Conservation (phyloP, 208 protist genomes). For the Tritrichomonas musculus region DNA sequence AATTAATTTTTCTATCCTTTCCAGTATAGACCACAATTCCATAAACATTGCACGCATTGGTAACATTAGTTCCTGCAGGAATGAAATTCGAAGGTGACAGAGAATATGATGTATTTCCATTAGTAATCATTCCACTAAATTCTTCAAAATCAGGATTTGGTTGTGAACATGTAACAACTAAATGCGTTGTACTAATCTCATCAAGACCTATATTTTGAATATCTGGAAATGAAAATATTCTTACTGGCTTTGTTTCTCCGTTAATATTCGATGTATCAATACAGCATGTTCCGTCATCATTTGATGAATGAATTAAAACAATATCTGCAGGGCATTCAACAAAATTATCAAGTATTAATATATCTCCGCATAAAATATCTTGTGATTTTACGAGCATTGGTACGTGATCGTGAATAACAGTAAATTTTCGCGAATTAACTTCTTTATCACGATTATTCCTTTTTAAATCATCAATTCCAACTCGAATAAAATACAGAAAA, state of each 20-base stretch:
- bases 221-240: neutral
- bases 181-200: neutral
- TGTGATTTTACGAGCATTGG: conserved; percentile 77
- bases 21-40: conserved; percentile 81
- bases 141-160: conserved; percentile 68
- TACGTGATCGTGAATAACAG: conserved; percentile 50
- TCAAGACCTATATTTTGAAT: neutral
- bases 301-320: neutral
- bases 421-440: conserved; percentile 65
- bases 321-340: conserved; percentile 35
- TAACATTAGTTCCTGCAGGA: conserved; percentile 22
- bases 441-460: conserved; percentile 69
- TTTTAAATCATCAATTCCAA: conserved; percentile 70
- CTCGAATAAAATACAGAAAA: neutral
- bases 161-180: conserved; percentile 60
- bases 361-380: conserved; percentile 55
- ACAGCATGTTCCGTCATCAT: conserved; percentile 23
- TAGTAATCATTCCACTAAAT: conserved; percentile 61
- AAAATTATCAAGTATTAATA: conserved; percentile 31
- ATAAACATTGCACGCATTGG: conserved; percentile 66
- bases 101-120: neutral
- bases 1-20: conserved; percentile 76
- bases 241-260: conserved; percentile 31
- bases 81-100: conserved; percentile 40
- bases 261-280: conserved; percentile 43